Evolutionary conservation across 2,329 filamentous ascomycete species (phyloP).

Genomic region (Cordyceps fumosorosea): DNA sequence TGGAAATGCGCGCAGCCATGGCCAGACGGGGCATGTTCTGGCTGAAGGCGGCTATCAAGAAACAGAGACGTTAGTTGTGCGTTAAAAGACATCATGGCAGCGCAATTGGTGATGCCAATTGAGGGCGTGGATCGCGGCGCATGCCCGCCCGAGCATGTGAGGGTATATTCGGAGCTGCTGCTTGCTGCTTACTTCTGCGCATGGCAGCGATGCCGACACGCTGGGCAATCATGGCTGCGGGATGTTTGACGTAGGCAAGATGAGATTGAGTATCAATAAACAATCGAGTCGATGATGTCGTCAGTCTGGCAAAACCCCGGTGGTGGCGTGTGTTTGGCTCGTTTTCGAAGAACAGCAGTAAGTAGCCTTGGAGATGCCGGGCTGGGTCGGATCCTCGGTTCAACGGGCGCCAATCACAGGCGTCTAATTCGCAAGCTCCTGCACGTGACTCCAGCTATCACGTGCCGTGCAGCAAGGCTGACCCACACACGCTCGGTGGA

Average conservation of each 20-base stretch:
- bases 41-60: slow-evolving; percentile 28
- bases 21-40: slow-evolving; percentile 42
- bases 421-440: slow-evolving; percentile 32
- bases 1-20: slow-evolving; percentile 34
- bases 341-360: background rate
- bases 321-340: background rate
- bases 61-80: background rate
- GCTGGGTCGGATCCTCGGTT: slow-evolving; percentile 38
- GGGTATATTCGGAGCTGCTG: slow-evolving; percentile 8
- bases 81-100: background rate
- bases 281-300: slow-evolving; percentile 16
- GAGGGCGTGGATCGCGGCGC: background rate
- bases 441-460: slow-evolving; percentile 18
- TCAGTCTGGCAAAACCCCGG: slow-evolving; percentile 8
- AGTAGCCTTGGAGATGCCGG: slow-evolving; percentile 17
- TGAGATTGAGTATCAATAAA: background rate
- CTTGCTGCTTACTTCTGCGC: slow-evolving; percentile 46
- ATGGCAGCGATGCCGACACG: slow-evolving; percentile 52
- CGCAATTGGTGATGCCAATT: background rate
- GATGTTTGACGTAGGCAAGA: slow-evolving; percentile 18
- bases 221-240: slow-evolving; percentile 44
- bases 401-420: slow-evolving; percentile 32
- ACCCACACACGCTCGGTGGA: background rate
- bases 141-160: slow-evolving; percentile 4
- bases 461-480: background rate